A percentile compares a stretch with the other conserved stretches of the same genome.
Conservation (phyloP, 371 early-diverging fungal genomes). For the Apophysomyces variabilis region DNA sequence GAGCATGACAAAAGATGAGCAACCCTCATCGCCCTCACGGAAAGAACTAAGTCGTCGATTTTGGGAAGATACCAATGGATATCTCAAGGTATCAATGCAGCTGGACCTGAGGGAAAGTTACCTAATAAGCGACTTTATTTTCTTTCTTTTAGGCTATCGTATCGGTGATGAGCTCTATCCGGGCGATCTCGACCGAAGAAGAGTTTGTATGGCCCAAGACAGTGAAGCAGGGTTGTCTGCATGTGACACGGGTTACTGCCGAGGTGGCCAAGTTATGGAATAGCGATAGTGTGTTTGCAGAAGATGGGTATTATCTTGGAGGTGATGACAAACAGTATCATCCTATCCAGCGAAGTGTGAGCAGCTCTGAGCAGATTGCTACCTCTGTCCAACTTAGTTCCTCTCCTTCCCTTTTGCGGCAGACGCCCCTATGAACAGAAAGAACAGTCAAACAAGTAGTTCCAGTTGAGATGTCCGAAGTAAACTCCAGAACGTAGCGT, state of each 20-base stretch:
- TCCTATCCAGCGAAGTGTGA: background rate
- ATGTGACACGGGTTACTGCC: conserved; percentile 54
- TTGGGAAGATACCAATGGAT: conserved; percentile 50
- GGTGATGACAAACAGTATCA: conserved; percentile 1
- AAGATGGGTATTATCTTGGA: conserved; percentile 34
- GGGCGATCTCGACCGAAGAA: conserved; percentile 47
- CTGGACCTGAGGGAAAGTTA: background rate
- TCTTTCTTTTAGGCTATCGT: conserved; percentile 39
- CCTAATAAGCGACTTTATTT: background rate
- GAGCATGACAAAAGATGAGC: conserved; percentile 17
- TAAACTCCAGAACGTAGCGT: no score
- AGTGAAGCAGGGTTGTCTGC: conserved; percentile 50
- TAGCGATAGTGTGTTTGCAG: conserved; percentile 38
- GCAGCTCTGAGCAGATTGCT: background rate
- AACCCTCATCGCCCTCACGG: conserved; percentile 7
- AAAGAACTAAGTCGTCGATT: conserved; percentile 30
- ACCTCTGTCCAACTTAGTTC: background rate
- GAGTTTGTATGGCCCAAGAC: conserved; percentile 49
- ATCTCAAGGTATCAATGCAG: conserved; percentile 37
- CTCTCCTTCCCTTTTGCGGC: background rate
- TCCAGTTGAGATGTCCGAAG: no score
- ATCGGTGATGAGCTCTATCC: conserved; percentile 42
- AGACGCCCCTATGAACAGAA: background rate
- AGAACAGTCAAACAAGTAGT: background rate
- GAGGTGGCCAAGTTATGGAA: conserved; percentile 58